Base-by-base conservation (phyloP, 1,139 yeast species). In the Taphrina flavorubra region DNA sequence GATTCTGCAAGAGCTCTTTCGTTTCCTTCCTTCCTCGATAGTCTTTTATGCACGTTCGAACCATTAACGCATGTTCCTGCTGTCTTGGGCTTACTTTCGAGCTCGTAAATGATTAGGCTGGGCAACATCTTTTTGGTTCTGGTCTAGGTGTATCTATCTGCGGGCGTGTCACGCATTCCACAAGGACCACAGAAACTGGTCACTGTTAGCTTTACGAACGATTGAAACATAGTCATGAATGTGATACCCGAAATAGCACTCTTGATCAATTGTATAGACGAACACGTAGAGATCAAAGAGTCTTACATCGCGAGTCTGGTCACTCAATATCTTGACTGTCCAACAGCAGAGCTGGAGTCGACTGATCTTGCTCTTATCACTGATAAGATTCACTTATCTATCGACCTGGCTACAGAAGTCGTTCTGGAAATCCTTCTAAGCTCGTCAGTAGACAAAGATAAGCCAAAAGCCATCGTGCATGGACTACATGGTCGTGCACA, bases 181-280 rank as follows among this genome's bases (percentile, higher is more conserved):
- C 31, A 25, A 25, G 31, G 31, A 25, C 31, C 31, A 25, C 4
- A 25, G 31, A 25, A 25, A 25, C 31, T 25, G 31, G 31, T 25
- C 31, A 25, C 31, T 25, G 31, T 4, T 4, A 25, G 31, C 31
- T 25, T 25, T 25, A 25, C 31, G 31, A 25, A 25, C 4, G 31
- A 25, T 25, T 25, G 31, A 25, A 25, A 25, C 31, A 39, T 39
- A 10, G 14, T 11, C 11, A 44, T 44, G 47, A 44, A 44, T n/a
- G 47, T 44, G 8, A n/a, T 44, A 13, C 47, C 47, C n/a, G 47
- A 44, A 8, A 5, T 44, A 44, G 47, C 47, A 44, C 47, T 44
- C n/a, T n/a, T 44, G 47, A 44, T n/a, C 16, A 44, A 44, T n/a
- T 44, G 47, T 16, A 6, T 44, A 14, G 47, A 44, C 18, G 47